Base-by-base conservation (phyloP, 148 eudicot genomes). In the Vaccinium macrocarpon region DNA sequence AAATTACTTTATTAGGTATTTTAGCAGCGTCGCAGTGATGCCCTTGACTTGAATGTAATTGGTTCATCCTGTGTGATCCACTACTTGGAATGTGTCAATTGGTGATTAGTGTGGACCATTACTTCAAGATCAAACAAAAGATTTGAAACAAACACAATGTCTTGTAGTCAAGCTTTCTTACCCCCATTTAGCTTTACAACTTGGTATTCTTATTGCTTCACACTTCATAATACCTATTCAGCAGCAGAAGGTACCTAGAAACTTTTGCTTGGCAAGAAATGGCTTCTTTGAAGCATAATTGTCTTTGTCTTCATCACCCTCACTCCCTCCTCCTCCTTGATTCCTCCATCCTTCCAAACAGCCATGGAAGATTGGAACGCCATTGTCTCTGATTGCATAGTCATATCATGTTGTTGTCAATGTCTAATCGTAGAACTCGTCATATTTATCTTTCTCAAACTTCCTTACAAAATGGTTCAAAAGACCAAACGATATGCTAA, bases 371-470 rank as follows among this genome's bases (percentile, higher is more conserved):
- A 94, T 55, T 57, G 81, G 9, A 93, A 90, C 87, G 55, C 88
- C 70, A 82, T 91, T 10, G 88, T 90, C 8, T 91, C 95, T 2
- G 98, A 97, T 73, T 95, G 97, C 81, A 75, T 95, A 18, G 94
- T 95, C 80, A 84, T 97, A 78, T 90, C 92, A 0, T 97, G 99
- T n/a, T 97, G 98, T 85, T 97, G 99, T 86, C 95, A 93, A 52
- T 95, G 97, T 91, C 76, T 97, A 87, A 68, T 93, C 61, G 73
- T 97, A 4, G 93, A 91, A 71, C 72, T 93, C 46, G 27, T 90
- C 19, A 84, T 92, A 66, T 90, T 93, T 81, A 23, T 95, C 74
- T 78, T 97, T 61, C 85, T 93, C 61, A 90, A 88, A 81, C 87
- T 93, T 80, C 99, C 97, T 2, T 68, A 76, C 78, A 92, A 85